These are phyloP conservation scores for Epichloe aotearoae DNA, from an alignment of 2,329 filamentous ascomycete genomes.

Conservation along the genomic window DNA sequence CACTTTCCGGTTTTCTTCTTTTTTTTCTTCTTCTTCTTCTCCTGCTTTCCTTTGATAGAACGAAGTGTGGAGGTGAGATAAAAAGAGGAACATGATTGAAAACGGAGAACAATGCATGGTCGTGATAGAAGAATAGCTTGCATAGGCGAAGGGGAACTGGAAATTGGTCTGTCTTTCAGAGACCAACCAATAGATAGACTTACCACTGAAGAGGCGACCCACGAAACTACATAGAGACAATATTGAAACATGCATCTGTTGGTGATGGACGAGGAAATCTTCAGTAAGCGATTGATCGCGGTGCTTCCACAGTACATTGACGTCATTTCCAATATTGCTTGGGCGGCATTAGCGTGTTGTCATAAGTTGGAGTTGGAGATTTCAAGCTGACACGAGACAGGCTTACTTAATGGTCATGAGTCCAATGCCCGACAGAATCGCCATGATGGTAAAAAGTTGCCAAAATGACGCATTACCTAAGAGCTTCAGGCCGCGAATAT, in stretches of 20 bases:
- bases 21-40: background rate
- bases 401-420: slow-evolving; percentile 98
- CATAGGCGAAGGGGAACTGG: too few species aligned
- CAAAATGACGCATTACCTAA: slow-evolving; percentile 69
- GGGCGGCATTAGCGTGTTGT: background rate
- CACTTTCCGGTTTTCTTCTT: background rate
- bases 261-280: slow-evolving; percentile 64
- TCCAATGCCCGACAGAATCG: slow-evolving; percentile 80
- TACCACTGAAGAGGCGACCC: slow-evolving; percentile 66
- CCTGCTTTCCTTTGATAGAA: background rate
- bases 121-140: background rate
- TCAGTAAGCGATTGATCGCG: slow-evolving; percentile 62
- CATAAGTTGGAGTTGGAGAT: background rate
- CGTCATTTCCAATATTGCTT: slow-evolving; percentile 89
- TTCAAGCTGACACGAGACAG: background rate
- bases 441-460: slow-evolving; percentile 80
- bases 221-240: slow-evolving; percentile 80
- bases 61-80: background rate
- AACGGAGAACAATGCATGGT: background rate
- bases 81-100: too few species aligned
- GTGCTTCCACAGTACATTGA: slow-evolving; percentile 75
- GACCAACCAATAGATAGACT: slow-evolving; percentile 13
- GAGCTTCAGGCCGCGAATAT: slow-evolving; percentile 75
- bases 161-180: background rate
- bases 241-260: slow-evolving; percentile 87